Evolutionary conservation across 2,329 filamentous ascomycete genomes (phyloP).

Genomic region (Thielaviopsis euricoi): DNA sequence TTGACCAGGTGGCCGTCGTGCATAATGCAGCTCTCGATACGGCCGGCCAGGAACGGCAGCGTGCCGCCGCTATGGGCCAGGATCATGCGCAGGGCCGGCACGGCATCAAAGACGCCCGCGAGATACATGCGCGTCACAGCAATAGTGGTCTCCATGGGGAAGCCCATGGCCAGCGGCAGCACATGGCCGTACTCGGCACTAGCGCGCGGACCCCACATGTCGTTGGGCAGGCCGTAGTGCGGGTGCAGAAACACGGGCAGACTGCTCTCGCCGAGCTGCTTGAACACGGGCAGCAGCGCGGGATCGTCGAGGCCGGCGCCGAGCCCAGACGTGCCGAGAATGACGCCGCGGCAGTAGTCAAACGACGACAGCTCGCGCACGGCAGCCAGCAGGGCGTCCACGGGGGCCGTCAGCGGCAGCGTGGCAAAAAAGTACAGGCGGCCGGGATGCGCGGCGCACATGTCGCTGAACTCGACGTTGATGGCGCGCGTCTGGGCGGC

Average conservation of each 20-base stretch:
- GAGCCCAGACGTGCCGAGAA: slow-evolving; percentile 71
- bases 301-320: slow-evolving; percentile 69
- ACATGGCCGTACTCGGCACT: slow-evolving; percentile 67
- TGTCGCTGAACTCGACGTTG: slow-evolving; percentile 60
- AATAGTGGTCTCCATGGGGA: slow-evolving; percentile 86
- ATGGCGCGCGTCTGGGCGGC: slow-evolving; percentile 37
- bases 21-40: slow-evolving; percentile 72
- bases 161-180: slow-evolving; percentile 68
- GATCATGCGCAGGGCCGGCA: slow-evolving; percentile 52
- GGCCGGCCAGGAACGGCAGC: slow-evolving; percentile 71
- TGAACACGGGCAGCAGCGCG: slow-evolving; percentile 53
- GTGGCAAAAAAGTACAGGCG: slow-evolving; percentile 71
- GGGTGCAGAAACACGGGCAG: slow-evolving; percentile 74
- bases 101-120: slow-evolving; percentile 68
- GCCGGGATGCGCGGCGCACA: slow-evolving; percentile 50
- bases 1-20: slow-evolving; percentile 64
- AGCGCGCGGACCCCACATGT: slow-evolving; percentile 60
- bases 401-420: slow-evolving; percentile 56
- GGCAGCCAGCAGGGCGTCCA: slow-evolving; percentile 44
- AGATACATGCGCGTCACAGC: slow-evolving; percentile 76
- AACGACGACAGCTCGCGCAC: slow-evolving; percentile 46
- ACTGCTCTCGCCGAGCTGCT: slow-evolving; percentile 45
- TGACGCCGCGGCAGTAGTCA: slow-evolving; percentile 62
- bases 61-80: slow-evolving; percentile 82
- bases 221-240: slow-evolving; percentile 71